Conservation (phyloP, 2,329 filamentous ascomycete species). For the Cladophialophora exuberans region DNA sequence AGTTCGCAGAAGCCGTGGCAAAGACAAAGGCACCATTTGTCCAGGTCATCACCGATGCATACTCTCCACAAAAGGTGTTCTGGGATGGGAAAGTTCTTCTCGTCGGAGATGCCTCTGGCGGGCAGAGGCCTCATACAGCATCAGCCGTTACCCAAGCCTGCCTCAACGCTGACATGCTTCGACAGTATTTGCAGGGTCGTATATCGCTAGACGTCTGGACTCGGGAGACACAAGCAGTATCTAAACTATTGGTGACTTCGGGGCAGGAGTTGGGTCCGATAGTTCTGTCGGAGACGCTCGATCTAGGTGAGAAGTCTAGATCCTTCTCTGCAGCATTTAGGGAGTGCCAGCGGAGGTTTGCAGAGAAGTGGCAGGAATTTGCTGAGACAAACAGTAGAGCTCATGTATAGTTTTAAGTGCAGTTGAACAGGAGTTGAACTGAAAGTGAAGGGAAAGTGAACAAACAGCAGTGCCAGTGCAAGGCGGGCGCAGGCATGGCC, state of each 20-base stretch:
- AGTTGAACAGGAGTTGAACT: not conserved
- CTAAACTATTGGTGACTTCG: not conserved
- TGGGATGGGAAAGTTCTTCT: conserved; percentile 45
- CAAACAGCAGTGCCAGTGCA: not conserved
- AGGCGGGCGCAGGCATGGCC: not conserved
- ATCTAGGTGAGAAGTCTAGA: not conserved
- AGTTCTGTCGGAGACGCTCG: not conserved
- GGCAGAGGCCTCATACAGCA: conserved; percentile 44
- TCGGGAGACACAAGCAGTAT: conserved; percentile 2
- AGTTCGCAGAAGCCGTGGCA: conserved; percentile 46
- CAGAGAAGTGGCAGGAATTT: not conserved
- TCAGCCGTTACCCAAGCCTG: conserved; percentile 46
- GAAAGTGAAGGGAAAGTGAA: not conserved
- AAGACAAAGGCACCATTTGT: conserved; percentile 46
- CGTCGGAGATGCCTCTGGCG: conserved; percentile 40
- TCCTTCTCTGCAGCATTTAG: not conserved
- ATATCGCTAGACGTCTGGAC: conserved; percentile 24
- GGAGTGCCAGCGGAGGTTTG: not conserved
- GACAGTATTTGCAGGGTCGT: conserved; percentile 23
- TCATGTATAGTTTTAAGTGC: too few relatives aligned
- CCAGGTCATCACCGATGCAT: conserved; percentile 21
- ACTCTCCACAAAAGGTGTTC: conserved; percentile 39
- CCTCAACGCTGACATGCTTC: conserved; percentile 30
- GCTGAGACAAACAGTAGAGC: not conserved
- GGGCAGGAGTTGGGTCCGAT: conserved; percentile 3